Conservation (phyloP, 2,329 filamentous ascomycete genomes). For the Ophiostoma quercus region DNA sequence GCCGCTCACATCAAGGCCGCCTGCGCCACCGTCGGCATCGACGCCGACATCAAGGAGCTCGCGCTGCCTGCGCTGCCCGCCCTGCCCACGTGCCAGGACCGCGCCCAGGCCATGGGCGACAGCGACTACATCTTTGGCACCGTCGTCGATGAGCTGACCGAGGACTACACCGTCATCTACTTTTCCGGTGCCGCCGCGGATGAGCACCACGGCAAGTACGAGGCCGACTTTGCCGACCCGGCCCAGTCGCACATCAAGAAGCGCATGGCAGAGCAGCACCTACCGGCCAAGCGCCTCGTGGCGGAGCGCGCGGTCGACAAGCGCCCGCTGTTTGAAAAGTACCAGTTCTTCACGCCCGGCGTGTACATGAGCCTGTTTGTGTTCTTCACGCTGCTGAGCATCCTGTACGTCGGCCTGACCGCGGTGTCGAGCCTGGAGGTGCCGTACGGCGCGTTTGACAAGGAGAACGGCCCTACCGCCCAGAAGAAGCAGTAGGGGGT, state of each 20-base stretch:
- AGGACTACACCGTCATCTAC: conserved; percentile 70
- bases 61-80: conserved; percentile 40
- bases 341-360: conserved; percentile 87
- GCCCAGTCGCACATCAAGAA: conserved; percentile 73
- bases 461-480: conserved; percentile 83
- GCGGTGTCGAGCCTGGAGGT: conserved; percentile 79
- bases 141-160: conserved; percentile 40
- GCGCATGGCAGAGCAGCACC: conserved; percentile 28
- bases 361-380: conserved; percentile 83
- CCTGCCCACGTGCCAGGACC: conserved; percentile 37
- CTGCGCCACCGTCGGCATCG: conserved; percentile 41
- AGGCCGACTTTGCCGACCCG: conserved; percentile 57
- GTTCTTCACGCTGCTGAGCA: conserved; percentile 64
- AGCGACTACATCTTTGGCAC: conserved; percentile 50
- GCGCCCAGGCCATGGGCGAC: conserved; percentile 43
- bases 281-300: conserved; percentile 26
- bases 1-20: conserved; percentile 42
- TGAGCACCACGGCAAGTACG: conserved; percentile 52
- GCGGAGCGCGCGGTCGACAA: conserved; percentile 35
- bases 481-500: conserved; percentile 67
- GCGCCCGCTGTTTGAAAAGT: conserved; percentile 74
- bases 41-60: conserved; percentile 38
- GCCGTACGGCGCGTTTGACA: conserved; percentile 91
- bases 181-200: conserved; percentile 44
- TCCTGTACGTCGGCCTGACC: conserved; percentile 71